Evolutionary conservation across 1,284 basidiomycete genomes (phyloP).

Genomic region (Macrocystidia cucumis): DNA sequence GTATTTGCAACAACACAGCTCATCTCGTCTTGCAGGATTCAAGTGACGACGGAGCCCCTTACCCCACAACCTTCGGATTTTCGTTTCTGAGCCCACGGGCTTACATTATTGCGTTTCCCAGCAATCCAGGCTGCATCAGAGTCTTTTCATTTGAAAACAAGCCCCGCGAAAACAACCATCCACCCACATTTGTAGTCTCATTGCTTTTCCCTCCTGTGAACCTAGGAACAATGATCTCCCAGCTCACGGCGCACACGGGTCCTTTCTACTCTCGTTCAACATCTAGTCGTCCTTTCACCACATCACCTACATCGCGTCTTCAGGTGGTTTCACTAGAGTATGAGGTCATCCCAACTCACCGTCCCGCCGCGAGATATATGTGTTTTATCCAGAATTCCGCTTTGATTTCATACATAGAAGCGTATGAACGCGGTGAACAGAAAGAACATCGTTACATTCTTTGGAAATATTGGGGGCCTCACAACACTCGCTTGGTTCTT

Average conservation of each 20-base stretch:
- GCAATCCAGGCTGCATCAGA: no score
- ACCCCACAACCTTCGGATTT: conserved; percentile 32
- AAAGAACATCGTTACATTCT: conserved; percentile 1
- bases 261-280: conserved; percentile 28
- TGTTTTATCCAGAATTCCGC: conserved; percentile 29
- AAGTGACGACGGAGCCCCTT: conserved; percentile 15
- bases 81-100: conserved; percentile 37
- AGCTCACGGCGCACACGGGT: conserved; percentile 22
- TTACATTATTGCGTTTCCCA: conserved; percentile 37
- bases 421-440: conserved; percentile 1
- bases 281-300: conserved; percentile 24
- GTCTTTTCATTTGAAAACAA: no score
- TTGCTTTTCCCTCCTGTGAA: no score
- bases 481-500: conserved; percentile 28
- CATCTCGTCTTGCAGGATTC: conserved; percentile 7
- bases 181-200: no score
- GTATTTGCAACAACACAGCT: conserved; percentile 15
- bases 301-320: conserved; percentile 29
- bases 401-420: conserved; percentile 22
- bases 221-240: no score
- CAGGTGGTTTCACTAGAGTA: conserved; percentile 32
- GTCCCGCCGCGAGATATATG: conserved; percentile 16
- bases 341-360: conserved; percentile 5
- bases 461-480: conserved; percentile 43
- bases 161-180: no score